These are phyloP conservation scores for Fistulinella staudtii DNA, from an alignment of 1,284 basidiomycete species.

Conservation along the genomic window DNA sequence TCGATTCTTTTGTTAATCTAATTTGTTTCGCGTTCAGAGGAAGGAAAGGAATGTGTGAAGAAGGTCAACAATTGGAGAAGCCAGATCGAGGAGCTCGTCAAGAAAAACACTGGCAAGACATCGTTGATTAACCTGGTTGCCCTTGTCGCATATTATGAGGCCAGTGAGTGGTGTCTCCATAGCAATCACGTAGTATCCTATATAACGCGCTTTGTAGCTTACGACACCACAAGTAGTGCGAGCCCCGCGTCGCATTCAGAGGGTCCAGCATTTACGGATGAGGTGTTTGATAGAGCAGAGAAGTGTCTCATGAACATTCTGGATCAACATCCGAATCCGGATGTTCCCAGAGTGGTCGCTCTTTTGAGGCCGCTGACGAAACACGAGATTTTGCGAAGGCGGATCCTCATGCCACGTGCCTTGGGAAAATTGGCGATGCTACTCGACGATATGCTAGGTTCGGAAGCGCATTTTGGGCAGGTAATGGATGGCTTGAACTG, in stretches of 20 bases:
- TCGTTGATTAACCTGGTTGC: constrained; percentile 19
- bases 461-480: constrained; percentile 12
- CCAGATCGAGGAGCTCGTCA: constrained; percentile 12
- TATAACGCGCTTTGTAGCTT: constrained; percentile 12
- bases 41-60: constrained; percentile 21
- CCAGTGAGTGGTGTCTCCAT: constrained; percentile 10
- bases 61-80: constrained; percentile 9
- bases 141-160: constrained; percentile 26
- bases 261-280: neutral
- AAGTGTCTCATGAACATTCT: constrained; percentile 11
- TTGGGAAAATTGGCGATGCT: constrained; percentile 13
- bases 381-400: constrained; percentile 11
- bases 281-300: constrained; percentile 8
- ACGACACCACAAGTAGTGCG: neutral
- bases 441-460: constrained; percentile 13
- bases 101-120: neutral
- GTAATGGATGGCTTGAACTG: constrained; percentile 23
- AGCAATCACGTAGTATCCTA: too few relatives aligned
- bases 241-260: neutral
- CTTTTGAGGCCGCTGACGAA: constrained; percentile 19
- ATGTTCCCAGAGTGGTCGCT: constrained; percentile 22
- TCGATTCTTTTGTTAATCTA: neutral
- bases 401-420: constrained; percentile 15
- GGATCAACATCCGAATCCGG: constrained; percentile 8
- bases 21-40: constrained; percentile 7